Conservation (phyloP, 2,329 filamentous ascomycete genomes). For the Fusarium sp. region DNA sequence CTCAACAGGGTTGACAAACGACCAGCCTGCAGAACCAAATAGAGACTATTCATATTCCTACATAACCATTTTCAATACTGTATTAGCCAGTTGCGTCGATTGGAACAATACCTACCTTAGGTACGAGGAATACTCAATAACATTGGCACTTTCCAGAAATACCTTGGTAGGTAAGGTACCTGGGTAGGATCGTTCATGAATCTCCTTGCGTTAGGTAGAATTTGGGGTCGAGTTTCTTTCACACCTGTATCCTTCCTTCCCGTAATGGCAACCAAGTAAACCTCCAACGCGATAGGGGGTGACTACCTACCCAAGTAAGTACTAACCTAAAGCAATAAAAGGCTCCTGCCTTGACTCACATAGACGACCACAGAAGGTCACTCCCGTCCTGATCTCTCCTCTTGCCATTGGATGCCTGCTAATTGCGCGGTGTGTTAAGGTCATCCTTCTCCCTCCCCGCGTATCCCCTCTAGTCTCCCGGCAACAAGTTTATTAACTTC, state of each 20-base stretch:
- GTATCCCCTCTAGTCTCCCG: background rate
- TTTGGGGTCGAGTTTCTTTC: background rate
- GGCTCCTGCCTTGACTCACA: background rate
- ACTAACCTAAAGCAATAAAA: background rate
- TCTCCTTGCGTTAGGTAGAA: background rate
- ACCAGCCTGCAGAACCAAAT: background rate
- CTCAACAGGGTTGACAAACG: background rate
- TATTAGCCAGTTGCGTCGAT: background rate
- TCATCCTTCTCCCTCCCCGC: background rate
- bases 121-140: too few species aligned
- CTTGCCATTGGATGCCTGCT: background rate
- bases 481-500: background rate
- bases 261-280: background rate
- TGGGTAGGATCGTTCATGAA: background rate
- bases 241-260: background rate
- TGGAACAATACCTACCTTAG: background rate
- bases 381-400: background rate
- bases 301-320: background rate
- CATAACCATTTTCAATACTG: background rate
- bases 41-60: background rate
- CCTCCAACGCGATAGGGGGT: background rate
- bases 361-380: background rate
- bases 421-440: background rate
- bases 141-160: background rate
- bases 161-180: background rate